Evolutionary conservation across 768 basidiomycete genomes (phyloP), one percentile per base, ranked within the genome.

Genomic region (Amanita rubescens): DNA sequence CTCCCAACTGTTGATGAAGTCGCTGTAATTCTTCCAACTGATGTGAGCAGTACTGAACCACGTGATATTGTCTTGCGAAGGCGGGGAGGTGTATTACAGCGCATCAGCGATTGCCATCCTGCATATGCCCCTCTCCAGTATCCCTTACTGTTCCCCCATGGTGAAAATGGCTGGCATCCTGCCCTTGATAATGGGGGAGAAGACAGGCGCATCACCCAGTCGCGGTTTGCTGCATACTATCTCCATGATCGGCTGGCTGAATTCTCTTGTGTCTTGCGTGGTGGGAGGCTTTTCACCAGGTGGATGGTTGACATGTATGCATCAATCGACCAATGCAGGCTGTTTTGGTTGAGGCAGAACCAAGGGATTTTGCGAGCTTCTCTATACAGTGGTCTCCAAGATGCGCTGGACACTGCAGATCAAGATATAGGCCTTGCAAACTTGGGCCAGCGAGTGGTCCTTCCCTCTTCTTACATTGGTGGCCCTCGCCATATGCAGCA

Each of bases 261-360:
- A 37, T 63, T 58, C 22, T 10, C 38, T 3, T 62, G 63, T 51
- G 43, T 76, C 8, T 69, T 75, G 52, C 60, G 54, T 22, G 72
- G 63, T 49, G 67, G 70, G 1, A 62, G 61, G 20, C 66, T 81
- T 0, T 69, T 80, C 33, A 74, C 78, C 49, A 69, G 77, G 41
- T 75, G 67, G 56, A 46, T 75, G 34, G 71, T 72, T 43, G 75
- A 81, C 66, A 60, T 56, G 2, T 81, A 69, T 71, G 76, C 78
- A 14, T 60, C 65, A 0, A 60, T 69, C 24, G 76, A 81, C 2
- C 75, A 78, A 19, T 57, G 43, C 6, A 60, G 64, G 1, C 63
- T 82, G 0, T 48, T 35, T 9, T 80, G 62, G 61, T 38, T 71
- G 14, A 27, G 51, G 10, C 27, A 53, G 14, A 30, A 30, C 8